phyloP scores from a whole-genome alignment of 2,329 filamentous ascomycete species.

The Apiospora phragmitis region DNA sequence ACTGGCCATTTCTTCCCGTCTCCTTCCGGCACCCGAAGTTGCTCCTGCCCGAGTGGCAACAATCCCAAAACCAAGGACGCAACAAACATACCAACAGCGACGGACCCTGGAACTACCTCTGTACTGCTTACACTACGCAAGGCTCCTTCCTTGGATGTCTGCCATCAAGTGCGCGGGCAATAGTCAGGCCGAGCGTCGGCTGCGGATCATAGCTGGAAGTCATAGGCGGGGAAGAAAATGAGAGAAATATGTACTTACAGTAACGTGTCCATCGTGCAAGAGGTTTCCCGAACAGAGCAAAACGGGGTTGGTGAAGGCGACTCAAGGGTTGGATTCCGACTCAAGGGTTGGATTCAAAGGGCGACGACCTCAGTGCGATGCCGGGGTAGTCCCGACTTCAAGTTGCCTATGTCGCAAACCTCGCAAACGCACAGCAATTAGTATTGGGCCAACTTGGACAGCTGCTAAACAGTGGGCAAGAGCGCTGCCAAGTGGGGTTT shows the following conservation, averaged over 20 bases:
- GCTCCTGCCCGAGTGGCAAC: neutral
- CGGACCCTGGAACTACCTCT: neutral
- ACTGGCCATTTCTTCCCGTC: neutral
- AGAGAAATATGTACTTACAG: constrained; percentile 3
- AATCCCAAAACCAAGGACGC: neutral
- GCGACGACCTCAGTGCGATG: neutral
- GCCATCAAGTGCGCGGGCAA: neutral
- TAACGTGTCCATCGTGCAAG: constrained; percentile 10
- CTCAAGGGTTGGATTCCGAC: neutral
- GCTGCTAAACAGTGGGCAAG: constrained; percentile 1
- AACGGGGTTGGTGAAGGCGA: neutral
- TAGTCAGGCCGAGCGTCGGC: neutral
- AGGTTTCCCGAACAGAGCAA: neutral
- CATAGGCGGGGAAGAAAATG: neutral
- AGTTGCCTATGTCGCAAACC: neutral
- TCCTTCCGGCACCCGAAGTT: neutral
- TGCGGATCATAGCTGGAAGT: neutral
- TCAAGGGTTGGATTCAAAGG: neutral
- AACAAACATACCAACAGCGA: neutral
- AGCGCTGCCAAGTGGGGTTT: constrained; percentile 5
- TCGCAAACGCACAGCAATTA: neutral
- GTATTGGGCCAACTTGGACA: neutral
- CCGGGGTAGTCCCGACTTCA: neutral
- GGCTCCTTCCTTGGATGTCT: neutral
- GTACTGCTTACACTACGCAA: neutral